phyloP scores from a whole-genome alignment of 1,284 basidiomycete genomes.

The Moesziomyces antarcticus region DNA sequence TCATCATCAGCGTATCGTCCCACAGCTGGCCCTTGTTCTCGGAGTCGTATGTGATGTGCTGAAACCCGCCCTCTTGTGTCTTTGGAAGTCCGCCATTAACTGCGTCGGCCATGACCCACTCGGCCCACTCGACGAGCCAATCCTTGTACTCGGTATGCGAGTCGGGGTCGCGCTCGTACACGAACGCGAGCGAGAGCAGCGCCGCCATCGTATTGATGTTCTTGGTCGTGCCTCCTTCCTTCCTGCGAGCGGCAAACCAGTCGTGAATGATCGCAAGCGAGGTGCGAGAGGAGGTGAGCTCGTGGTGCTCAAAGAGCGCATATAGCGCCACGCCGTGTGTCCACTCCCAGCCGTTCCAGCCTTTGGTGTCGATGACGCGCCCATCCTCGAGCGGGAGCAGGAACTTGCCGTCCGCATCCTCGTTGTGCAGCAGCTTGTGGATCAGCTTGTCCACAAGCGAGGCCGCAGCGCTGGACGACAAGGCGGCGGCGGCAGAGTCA shows the following conservation, averaged over 20 bases:
- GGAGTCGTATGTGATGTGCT: constrained; percentile 74
- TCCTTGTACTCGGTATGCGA: constrained; percentile 67
- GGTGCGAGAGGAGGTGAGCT: constrained; percentile 70
- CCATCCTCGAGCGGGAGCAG: constrained; percentile 73
- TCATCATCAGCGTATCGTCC: constrained; percentile 78
- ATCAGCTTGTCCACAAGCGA: constrained; percentile 35
- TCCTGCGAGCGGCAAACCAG: constrained; percentile 74
- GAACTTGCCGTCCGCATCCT: constrained; percentile 74
- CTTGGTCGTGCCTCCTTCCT: constrained; percentile 73
- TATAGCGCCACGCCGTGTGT: constrained; percentile 72
- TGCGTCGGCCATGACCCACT: constrained; percentile 73
- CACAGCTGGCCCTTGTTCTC: constrained; percentile 74
- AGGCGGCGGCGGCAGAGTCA: constrained; percentile 1
- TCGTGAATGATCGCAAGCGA: constrained; percentile 72
- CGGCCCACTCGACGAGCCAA: constrained; percentile 75
- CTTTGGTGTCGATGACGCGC: constrained; percentile 76
- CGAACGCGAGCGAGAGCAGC: constrained; percentile 73
- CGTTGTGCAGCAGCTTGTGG: constrained; percentile 70
- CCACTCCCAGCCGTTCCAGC: constrained; percentile 78
- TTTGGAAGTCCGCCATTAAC: constrained; percentile 71
- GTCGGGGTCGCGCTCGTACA: constrained; percentile 70
- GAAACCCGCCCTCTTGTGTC: constrained; percentile 74
- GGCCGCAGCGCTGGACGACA: constrained; percentile 18
- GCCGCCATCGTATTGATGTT: constrained; percentile 79
- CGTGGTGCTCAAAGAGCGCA: constrained; percentile 69